Base-by-base conservation (phyloP, 2,329 filamentous ascomycete species). In the Pyricularia sp. region DNA sequence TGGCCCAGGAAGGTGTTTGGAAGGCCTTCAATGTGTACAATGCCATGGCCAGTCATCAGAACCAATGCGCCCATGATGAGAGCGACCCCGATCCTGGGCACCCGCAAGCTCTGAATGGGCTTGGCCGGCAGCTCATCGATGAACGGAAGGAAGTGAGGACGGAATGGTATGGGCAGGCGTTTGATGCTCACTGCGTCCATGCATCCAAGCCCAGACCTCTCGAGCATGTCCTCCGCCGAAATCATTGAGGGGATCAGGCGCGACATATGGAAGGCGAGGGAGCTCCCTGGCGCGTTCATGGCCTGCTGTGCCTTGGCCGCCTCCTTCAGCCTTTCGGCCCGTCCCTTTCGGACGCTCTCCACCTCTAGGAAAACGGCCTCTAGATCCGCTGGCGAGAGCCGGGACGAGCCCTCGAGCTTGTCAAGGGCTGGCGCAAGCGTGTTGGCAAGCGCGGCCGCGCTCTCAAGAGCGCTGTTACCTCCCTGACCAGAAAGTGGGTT, bases 391-490 rank as follows among this genome's bases (percentile, higher is more conserved):
- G 12, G 25, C 2, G 65, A 66, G 12, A 58, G 65, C 20, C 33
- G 23, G 14, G 33, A 28, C 17, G 65, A 26, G 2, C 17, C 25
- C 28, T 12, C 7, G 55, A 25, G 63, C 61, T 55, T 36, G 31
- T 68, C 67, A 14, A 72, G 50, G 20, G 66, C 55, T 20, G 42
- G 67, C 5, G 33, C 61, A 25, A 73, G 70, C 28, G 50, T 31
- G 42, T 75, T 75, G 33, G 70, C 67, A 3, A 76, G 69, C 4
- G 70, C 69, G 0, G 73, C 73, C 1, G 72, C 71, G 0, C 72
- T 72, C 50, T 76, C 74, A 20, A 75, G 72, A 17, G 72, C 73
- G 14, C 70, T 70, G 42, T 75, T 76, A 33, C 74, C 74, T 11
- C 74, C 74, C n/a, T 73, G 72, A 3, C 72, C 74, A 0, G 70